Evolutionary conservation across 371 early-diverging fungal species (phyloP).

Genomic region (Haplosporangium sp.): DNA sequence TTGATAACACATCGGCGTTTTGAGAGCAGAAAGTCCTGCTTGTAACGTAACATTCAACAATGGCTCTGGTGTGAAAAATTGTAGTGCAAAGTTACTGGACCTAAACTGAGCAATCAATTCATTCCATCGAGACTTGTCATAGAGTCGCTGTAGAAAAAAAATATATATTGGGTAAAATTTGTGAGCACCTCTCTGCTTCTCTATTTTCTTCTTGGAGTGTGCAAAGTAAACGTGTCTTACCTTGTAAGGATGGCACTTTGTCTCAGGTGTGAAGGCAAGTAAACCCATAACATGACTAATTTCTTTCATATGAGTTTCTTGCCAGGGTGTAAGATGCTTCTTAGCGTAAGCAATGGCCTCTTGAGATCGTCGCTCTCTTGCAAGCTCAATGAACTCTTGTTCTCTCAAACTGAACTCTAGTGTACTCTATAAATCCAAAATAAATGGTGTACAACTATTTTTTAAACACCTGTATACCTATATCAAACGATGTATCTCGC

Average conservation of each 20-base stretch:
- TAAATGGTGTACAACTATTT: neutral
- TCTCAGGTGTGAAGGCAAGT: slow-evolving; percentile 82
- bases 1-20: slow-evolving; percentile 83
- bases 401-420: slow-evolving; percentile 94
- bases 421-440: slow-evolving; percentile 70
- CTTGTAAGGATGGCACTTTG: slow-evolving; percentile 82
- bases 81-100: slow-evolving; percentile 84
- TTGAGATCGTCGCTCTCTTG: slow-evolving; percentile 66
- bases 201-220: neutral
- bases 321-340: slow-evolving; percentile 83
- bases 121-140: slow-evolving; percentile 84
- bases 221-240: slow-evolving; percentile 31
- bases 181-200: neutral
- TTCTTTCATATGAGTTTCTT: slow-evolving; percentile 76
- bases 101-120: slow-evolving; percentile 84
- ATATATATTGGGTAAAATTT: neutral
- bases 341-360: slow-evolving; percentile 89
- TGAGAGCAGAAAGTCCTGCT: slow-evolving; percentile 93
- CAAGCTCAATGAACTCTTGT: slow-evolving; percentile 94
- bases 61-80: slow-evolving; percentile 86
- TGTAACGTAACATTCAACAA: slow-evolving; percentile 88
- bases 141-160: slow-evolving; percentile 62
- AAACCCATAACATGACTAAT: slow-evolving; percentile 90
- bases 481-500: no score
- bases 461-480: neutral